These are phyloP conservation scores for Spiraea crenata DNA, from an alignment of 331 rosid genomes.

Conservation along the genomic window DNA sequence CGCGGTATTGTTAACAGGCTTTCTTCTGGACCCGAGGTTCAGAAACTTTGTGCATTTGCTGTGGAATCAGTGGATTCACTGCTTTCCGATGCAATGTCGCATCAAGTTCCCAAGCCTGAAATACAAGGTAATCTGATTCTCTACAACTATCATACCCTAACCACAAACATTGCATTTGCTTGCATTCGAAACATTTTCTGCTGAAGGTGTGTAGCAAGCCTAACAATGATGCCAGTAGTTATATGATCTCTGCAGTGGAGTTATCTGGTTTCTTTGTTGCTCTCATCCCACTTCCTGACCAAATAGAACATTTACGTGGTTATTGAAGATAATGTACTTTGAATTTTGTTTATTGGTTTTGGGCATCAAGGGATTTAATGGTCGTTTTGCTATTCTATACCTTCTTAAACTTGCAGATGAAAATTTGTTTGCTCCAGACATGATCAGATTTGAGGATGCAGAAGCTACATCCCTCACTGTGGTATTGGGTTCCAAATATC, in stretches of 20 bases:
- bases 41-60: conserved; percentile 78
- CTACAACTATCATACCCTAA: not conserved
- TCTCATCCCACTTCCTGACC: conserved; percentile 13
- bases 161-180: not conserved
- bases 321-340: not conserved
- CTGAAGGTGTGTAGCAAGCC: not conserved
- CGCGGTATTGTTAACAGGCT: conserved; percentile 98
- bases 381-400: conserved; percentile 11
- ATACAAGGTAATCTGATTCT: conserved; percentile 49
- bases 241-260: not conserved
- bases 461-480: conserved; percentile 63
- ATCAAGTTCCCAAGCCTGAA: conserved; percentile 28
- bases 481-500: conserved; percentile 53
- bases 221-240: not conserved
- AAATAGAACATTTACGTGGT: not conserved
- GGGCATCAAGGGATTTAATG: conserved; percentile 12
- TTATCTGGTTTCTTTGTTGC: not conserved
- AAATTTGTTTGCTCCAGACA: conserved; percentile 43
- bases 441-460: conserved; percentile 76
- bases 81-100: conserved; percentile 34
- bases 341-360: conserved; percentile 6
- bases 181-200: conserved; percentile 4
- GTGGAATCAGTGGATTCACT: conserved; percentile 66
- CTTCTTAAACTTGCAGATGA: conserved; percentile 49
- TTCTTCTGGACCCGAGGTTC: conserved; percentile 94